Percentiles rank a stretch among this genome's conserved stretches.
phyloP scores from a whole-genome alignment of 2,329 filamentous ascomycete genomes.

The Fusarium xylarioides region DNA sequence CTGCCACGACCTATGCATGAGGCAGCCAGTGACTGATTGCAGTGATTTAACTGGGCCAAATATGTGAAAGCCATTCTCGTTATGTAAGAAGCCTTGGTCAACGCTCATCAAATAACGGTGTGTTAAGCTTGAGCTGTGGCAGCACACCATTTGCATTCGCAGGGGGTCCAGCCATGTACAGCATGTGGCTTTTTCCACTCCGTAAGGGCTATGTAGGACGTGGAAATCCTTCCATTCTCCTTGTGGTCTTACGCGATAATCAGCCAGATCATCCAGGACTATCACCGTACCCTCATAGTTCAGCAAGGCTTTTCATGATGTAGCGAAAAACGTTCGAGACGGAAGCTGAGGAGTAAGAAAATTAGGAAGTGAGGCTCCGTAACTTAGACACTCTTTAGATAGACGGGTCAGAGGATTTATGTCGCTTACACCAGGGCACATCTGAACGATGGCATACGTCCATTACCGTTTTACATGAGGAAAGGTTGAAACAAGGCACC shows the following conservation, averaged over 20 bases:
- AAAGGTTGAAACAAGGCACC: constrained; percentile 16
- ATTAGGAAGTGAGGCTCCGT: not conserved
- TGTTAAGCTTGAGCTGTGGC: not conserved
- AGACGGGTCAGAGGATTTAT: not conserved
- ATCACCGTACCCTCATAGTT: not conserved
- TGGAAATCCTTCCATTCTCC: not conserved
- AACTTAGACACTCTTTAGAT: not conserved
- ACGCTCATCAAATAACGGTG: constrained; percentile 1
- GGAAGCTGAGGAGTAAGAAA: not conserved
- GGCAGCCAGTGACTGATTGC: constrained; percentile 3
- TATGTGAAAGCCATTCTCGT: not conserved
- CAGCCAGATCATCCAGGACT: not conserved
- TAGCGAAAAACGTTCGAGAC: not conserved
- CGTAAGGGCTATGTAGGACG: not conserved
- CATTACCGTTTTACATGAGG: not conserved
- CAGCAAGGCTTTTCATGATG: not conserved
- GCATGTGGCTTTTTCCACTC: not conserved
- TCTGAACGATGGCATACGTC: not conserved
- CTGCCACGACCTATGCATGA: constrained; percentile 26
- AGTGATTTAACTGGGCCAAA: not conserved
- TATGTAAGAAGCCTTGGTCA: constrained; percentile 3
- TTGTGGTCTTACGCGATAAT: not conserved
- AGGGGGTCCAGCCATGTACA: not conserved
- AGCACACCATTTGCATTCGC: constrained; percentile 3
- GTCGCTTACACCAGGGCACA: not conserved